Base-by-base conservation (phyloP, 2,329 filamentous ascomycete species). In the Fusarium penzigii region DNA sequence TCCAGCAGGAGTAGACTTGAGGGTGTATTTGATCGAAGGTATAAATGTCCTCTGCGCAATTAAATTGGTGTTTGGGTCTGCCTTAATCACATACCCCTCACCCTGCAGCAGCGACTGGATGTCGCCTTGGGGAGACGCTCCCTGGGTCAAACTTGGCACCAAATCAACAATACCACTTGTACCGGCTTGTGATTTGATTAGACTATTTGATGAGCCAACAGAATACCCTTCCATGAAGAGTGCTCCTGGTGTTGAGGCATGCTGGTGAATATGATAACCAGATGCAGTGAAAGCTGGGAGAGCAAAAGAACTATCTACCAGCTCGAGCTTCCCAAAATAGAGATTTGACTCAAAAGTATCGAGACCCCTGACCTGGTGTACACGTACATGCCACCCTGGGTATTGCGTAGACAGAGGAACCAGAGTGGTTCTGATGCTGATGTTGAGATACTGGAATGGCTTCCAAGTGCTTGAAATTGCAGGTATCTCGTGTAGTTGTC, bases 311-410 rank as follows among this genome's bases (percentile, higher is more conserved):
- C 45, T 34, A 32, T 55, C 54, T 10, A 57, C 40, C 11, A 57
- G 42, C 16, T 55, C 34, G 2, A 51, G 3, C 1, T 17, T 32
- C 3, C 16, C 25, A 17, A 7, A 44, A 17, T 32, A 40, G 3
- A 36, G 36, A 4, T 44, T 7, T 2, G 13, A 11, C 1, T 14
- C 17, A 11, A 52, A 29, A 2, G 29, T 42, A 1, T 25, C 16
- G 2, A 52, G 11, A 5, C 39, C 45, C 17, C 34, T 39, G 34
- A 65, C 17, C 5, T 39, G 32, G 36, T 65, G 64, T 1, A 64
- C 12, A 9, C 62, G 43, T 6, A 62, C 17, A 17, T 66, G 59
- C 64, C 64, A 67, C 10, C 64, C 64, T 3, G 59, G 64, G 44
- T 57, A 66, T 2, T 58, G 42, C 10, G 46, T 40, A 9, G 56